Evolutionary conservation across 805 yeast species (phyloP), one percentile per base, ranked within the genome.

Genomic region (Yarrowia osloensis): DNA sequence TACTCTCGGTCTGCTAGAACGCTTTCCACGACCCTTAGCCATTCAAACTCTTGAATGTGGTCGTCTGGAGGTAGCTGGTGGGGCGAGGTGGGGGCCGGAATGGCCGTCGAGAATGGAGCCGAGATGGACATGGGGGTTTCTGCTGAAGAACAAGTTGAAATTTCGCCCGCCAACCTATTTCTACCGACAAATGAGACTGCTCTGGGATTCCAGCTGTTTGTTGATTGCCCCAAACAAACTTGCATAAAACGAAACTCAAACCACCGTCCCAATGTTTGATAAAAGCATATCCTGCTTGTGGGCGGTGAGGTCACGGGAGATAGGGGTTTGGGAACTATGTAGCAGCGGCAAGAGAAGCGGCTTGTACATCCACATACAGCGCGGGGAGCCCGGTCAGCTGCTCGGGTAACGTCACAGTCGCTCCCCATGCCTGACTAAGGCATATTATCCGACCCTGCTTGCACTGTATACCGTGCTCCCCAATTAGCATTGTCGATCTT

Each of bases 261-360:
- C 22, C 15, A n/a, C 21, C 42, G 11, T 3, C 22, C 21, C 35
- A 9, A 19, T 52, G 42, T 52, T 33, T 33, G 59, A 52, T 52
- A 52, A 52, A 52, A 52, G 17, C 29, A 35, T 52, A 33, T 33
- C 59, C 42, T 52, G 59, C 59, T 28, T 52, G 29, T 52, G 22
- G 15, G 59, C 59, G 13, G 59, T 52, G 42, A 13, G 42, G 42
- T 52, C 42, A 33, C 59, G 59, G 59, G 59, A 52, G 40, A 33
- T 52, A 52, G 28, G 42, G 57, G 42, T 33, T 19, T 24, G 42
- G 42, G 21, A 47, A 29, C 33, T n/a, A 47, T 47, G 54, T 47
- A n/a, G 24, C 35, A 11, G 35, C 8, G 17, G n/a, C n/a, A n/a
- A n/a, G 19, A 15, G 39, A 19, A 35, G 19, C 39, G 19, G 19